Conservation (phyloP, 352 stramenopile species). For the Pelagophyceae sp. region DNA sequence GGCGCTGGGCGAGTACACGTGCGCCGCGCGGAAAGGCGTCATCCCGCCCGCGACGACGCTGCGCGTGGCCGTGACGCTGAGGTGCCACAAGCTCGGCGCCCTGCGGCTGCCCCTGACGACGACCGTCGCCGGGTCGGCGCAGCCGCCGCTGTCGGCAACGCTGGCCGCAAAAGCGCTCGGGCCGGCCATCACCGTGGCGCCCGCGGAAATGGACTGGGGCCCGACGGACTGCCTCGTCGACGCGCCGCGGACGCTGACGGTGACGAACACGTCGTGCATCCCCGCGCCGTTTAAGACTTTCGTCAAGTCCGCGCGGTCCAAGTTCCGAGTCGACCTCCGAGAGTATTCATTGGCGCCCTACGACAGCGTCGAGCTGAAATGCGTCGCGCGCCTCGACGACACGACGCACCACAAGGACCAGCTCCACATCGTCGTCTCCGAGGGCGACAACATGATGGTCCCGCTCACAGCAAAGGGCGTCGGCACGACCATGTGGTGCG, state of each 20-base stretch:
- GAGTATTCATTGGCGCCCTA: constrained; percentile 69
- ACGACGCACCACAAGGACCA: constrained; percentile 79
- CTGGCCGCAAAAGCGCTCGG: constrained; percentile 67
- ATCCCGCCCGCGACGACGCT: constrained; percentile 53
- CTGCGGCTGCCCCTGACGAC: constrained; percentile 77
- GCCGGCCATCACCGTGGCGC: constrained; percentile 66
- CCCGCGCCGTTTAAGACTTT: constrained; percentile 79
- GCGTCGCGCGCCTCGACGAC: constrained; percentile 84
- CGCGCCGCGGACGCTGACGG: constrained; percentile 52
- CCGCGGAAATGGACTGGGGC: constrained; percentile 69
- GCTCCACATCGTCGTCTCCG: constrained; percentile 76
- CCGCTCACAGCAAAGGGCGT: constrained; percentile 75
- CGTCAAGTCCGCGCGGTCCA: constrained; percentile 74
- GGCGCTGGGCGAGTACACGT: constrained; percentile 64
- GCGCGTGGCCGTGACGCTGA: constrained; percentile 65
- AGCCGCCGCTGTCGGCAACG: constrained; percentile 72
- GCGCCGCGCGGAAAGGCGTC: constrained; percentile 50
- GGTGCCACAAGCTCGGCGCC: constrained; percentile 72
- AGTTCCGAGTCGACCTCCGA: constrained; percentile 75
- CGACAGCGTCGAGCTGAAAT: constrained; percentile 55
- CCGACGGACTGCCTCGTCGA: constrained; percentile 75
- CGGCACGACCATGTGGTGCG: constrained; percentile 83
- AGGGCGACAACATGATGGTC: constrained; percentile 77
- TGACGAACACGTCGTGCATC: constrained; percentile 80
- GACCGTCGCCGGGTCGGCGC: constrained; percentile 64